phyloP scores from a whole-genome alignment of 192 early-diverging fungal species.

The Coemansia javaensis region DNA sequence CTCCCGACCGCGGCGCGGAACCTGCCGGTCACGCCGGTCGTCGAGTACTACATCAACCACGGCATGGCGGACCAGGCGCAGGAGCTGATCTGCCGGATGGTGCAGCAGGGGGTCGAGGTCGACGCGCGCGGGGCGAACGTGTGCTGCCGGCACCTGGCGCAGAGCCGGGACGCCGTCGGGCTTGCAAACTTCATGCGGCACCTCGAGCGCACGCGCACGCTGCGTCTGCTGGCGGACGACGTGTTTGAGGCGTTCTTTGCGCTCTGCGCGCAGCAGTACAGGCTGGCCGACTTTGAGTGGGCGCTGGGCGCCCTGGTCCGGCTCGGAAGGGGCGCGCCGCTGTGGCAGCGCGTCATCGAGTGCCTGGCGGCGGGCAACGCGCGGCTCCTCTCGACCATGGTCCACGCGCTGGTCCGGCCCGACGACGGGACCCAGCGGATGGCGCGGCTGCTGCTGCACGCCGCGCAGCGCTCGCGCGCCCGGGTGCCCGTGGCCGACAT shows the following conservation, averaged over 20 bases:
- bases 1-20: slow-evolving; percentile 5
- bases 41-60: slow-evolving; percentile 29
- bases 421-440: not conserved
- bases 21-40: slow-evolving; percentile 31
- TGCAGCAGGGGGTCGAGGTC: slow-evolving; percentile 30
- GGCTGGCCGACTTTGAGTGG: slow-evolving; percentile 35
- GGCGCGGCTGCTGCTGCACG: slow-evolving; percentile 8
- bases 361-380: slow-evolving; percentile 2
- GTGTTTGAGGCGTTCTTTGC: slow-evolving; percentile 13
- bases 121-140: slow-evolving; percentile 3
- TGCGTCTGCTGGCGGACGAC: slow-evolving; percentile 11
- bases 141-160: slow-evolving; percentile 16
- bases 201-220: slow-evolving; percentile 11
- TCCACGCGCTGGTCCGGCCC: slow-evolving; percentile 1
- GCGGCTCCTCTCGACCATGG: slow-evolving; percentile 6
- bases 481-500: slow-evolving; percentile 7
- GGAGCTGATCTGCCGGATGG: slow-evolving; percentile 13
- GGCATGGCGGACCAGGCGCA: slow-evolving; percentile 9
- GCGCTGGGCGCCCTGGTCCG: slow-evolving; percentile 2
- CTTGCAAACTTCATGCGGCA: slow-evolving; percentile 44
- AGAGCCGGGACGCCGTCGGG: slow-evolving; percentile 5
- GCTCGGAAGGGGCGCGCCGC: not conserved
- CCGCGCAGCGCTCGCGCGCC: not conserved
- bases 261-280: slow-evolving; percentile 8
- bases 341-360: slow-evolving; percentile 14